Base-by-base conservation (phyloP, 345 rosid species). In the Bruguiera parviflora region DNA sequence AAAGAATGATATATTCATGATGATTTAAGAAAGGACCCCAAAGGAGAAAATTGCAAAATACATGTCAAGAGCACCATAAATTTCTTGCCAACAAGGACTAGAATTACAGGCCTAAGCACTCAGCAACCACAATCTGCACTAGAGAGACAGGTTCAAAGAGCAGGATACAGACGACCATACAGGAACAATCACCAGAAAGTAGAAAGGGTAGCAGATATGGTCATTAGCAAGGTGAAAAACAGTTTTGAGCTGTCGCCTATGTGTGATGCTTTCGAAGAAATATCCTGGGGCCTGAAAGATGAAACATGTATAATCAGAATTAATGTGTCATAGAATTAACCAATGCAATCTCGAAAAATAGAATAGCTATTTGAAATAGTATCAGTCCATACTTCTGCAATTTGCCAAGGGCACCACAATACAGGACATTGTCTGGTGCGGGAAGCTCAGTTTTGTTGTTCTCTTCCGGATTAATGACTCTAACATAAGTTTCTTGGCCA, bases 401-500 rank as follows among this genome's bases (percentile, higher is more conserved):
- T 77, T 78, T 85, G 63, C 70, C 28, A 6, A 90, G 95, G 49
- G 92, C 81, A 63, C 99, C 99, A 70, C 99, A 96, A 69, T 75
- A 96, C 64, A 96, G 89, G 32, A 82, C 96, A 78, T 96, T 96
- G 13, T 84, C 96, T 9, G 99, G 99, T 1, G 84, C 27, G 0
- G 91, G 86, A 2, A 96, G 69, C 77, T 96, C 98, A 9, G 98
- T 96, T 73, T 92, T 96, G 87, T 92, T 96, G 33, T 84, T 92
- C 25, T 73, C 82, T 74, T 96, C 98, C 2, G 99, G 98, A 81
- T 96, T 96, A 71, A 96, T 77, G 35, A 96, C 77, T 80, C 96
- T 84, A 75, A 96, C 77, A 71, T 96, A 96, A 0, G 99, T 96
- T 77, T 95, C 99, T 82, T 92, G 97, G 67, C 99, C 99, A 6